These are phyloP conservation scores for Tylopilus plumbeoviolaceoides DNA, from an alignment of 768 basidiomycete genomes.

Conservation along the genomic window DNA sequence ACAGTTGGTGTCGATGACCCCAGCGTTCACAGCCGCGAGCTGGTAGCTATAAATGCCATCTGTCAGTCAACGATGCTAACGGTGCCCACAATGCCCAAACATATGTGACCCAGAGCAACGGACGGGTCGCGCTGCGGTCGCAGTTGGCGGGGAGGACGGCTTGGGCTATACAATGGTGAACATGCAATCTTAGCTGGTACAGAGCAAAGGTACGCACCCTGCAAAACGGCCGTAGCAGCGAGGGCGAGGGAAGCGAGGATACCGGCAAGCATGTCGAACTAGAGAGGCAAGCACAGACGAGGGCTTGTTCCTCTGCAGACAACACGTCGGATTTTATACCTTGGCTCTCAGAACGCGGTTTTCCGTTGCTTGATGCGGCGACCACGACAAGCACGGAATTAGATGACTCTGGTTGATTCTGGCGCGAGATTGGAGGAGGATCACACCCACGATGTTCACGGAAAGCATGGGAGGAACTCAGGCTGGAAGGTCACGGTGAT, in stretches of 20 bases:
- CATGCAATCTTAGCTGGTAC: neutral
- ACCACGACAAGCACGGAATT: neutral
- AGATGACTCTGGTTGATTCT: neutral
- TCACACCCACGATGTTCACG: neutral
- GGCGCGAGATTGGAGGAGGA: neutral
- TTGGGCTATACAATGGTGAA: conserved; percentile 40
- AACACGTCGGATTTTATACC: conserved; percentile 18
- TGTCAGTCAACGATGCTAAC: neutral
- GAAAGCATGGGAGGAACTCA: no score
- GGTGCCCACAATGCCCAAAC: no score
- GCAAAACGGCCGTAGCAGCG: conserved; percentile 6
- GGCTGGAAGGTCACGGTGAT: no score
- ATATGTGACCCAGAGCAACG: no score
- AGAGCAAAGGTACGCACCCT: conserved; percentile 13
- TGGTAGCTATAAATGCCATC: conserved; percentile 42
- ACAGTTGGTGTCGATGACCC: conserved; percentile 48
- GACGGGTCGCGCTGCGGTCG: conserved; percentile 59
- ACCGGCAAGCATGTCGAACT: conserved; percentile 17
- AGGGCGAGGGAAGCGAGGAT: conserved; percentile 15
- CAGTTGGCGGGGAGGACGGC: conserved; percentile 41
- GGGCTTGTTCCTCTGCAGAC: neutral
- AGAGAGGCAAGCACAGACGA: neutral
- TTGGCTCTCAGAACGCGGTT: neutral
- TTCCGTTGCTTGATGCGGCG: neutral
- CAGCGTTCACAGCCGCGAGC: conserved; percentile 49